Evolutionary conservation across 2,329 filamentous ascomycete genomes (phyloP).

Genomic region (Sporothrix phasma): DNA sequence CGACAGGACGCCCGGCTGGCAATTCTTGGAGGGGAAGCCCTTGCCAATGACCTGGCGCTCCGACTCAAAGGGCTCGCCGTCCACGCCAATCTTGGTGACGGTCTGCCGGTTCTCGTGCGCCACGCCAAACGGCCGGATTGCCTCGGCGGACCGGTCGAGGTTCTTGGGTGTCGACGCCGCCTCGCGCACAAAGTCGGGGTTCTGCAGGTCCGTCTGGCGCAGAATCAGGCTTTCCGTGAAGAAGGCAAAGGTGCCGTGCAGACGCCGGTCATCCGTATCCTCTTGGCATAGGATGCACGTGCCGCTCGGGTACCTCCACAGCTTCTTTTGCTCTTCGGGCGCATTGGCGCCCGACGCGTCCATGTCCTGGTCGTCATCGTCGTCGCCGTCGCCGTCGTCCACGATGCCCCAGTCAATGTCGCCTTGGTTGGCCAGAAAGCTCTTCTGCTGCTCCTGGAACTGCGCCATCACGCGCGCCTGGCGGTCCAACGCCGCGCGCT

Average conservation of each 20-base stretch:
- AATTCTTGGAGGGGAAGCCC: conserved; percentile 65
- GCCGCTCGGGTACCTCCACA: conserved; percentile 83
- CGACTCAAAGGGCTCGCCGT: conserved; percentile 58
- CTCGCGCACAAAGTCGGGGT: conserved; percentile 76
- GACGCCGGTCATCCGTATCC: conserved; percentile 75
- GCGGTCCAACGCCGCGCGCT: conserved; percentile 78
- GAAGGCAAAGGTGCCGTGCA: conserved; percentile 90
- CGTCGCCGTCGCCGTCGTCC: conserved; percentile 61
- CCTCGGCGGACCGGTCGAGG: conserved; percentile 76
- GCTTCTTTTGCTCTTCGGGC: conserved; percentile 50
- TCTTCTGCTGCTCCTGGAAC: conserved; percentile 95
- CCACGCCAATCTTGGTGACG: conserved; percentile 64
- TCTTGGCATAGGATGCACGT: conserved; percentile 97
- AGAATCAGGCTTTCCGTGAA: conserved; percentile 79
- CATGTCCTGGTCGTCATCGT: conserved; percentile 49
- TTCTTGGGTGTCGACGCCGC: conserved; percentile 66
- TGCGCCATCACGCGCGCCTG: conserved; percentile 95
- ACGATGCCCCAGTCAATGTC: conserved; percentile 81
- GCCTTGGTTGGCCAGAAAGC: conserved; percentile 83
- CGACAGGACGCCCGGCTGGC: conserved; percentile 66
- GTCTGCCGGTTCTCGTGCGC: conserved; percentile 73
- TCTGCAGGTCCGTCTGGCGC: conserved; percentile 73
- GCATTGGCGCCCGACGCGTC: neutral
- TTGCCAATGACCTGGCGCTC: conserved; percentile 80
- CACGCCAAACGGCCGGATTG: conserved; percentile 79